Base-by-base conservation (phyloP, 139 green algal species). In the Asterochloris erici region DNA sequence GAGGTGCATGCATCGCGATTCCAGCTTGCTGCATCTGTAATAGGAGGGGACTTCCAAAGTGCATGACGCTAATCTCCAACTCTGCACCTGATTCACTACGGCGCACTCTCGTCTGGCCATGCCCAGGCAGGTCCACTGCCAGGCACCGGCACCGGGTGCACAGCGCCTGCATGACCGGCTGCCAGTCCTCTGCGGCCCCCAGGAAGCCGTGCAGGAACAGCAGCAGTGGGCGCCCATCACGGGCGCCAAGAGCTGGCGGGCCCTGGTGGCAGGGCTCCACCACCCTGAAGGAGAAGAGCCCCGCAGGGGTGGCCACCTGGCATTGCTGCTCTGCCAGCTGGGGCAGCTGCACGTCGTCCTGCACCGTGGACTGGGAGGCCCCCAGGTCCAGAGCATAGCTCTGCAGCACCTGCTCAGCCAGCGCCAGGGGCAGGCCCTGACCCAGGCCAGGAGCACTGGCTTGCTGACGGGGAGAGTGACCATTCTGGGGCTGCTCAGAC, bases 171-270 rank as follows among this genome's bases (percentile, higher is more conserved):
- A 94, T 92, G 14, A 95, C 38, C 0, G 93, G 89, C 73, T 63
- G 24, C 94, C 94, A 98, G 77, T 98, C 94, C 11, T 82, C 62
- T 14, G 78, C 61, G 21, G 28, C 64, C 1, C 95, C 95, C 68
- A 98, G 81, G 86, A 98, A 97, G 69, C 95, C 95, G 83, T 98
- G 95, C 63, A 98, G 88, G 38, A 98, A 88, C 23, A 98, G 16
- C 38, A 38, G 47, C 2, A 61, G 73, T 9, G 73, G 47, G 26
- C n/a, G 73, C n/a, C 60, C 26, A 21, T 47, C 10, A 12, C 19
- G 17, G 0, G 38, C 74, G 16, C 17, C 11, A n/a, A 63, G 16
- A 11, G 16, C 29, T 14, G 15, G 21, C 13, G 38, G 19, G 19
- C 29, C n/a, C 70, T 76, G 70, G 23, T 38, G 21, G 23, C 70